These are phyloP conservation scores for Lithospermum erythrorhizon DNA, from an alignment of 257 asterid genomes.

Conservation along the genomic window DNA sequence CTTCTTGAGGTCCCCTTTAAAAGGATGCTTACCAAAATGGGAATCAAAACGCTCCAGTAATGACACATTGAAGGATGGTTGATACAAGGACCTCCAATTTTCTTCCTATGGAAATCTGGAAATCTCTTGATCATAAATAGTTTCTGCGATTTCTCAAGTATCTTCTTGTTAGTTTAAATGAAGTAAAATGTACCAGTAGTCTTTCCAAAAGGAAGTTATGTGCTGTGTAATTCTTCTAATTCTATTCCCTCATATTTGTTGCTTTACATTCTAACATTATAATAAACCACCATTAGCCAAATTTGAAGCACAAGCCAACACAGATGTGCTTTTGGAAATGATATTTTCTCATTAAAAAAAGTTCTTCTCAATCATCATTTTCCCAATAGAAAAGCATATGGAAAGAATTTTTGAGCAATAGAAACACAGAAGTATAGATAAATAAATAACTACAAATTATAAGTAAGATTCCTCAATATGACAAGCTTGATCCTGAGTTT, in stretches of 20 bases:
- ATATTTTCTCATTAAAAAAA: too few relatives aligned
- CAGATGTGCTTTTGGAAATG: too few relatives aligned
- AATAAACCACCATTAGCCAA: neutral
- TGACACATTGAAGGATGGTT: conserved; percentile 47
- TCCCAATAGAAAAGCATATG: too few relatives aligned
- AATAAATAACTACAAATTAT: too few relatives aligned
- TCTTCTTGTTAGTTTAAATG: conserved; percentile 11
- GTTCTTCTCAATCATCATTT: too few relatives aligned
- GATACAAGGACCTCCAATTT: conserved; percentile 3
- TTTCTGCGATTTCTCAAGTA: conserved; percentile 4
- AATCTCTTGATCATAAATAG: neutral
- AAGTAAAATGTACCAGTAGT: conserved; percentile 6
- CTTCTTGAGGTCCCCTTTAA: conserved; percentile 62
- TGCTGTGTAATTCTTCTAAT: conserved; percentile 8
- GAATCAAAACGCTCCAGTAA: conserved; percentile 46
- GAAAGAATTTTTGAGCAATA: too few relatives aligned
- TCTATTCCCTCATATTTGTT: conserved; percentile 6
- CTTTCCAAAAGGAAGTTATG: conserved; percentile 18
- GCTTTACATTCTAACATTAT: neutral
- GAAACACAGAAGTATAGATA: too few relatives aligned
- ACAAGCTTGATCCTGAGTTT: too few relatives aligned
- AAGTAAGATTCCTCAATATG: too few relatives aligned
- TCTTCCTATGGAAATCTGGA: conserved; percentile 2
- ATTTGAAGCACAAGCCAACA: too few relatives aligned
- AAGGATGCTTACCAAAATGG: conserved; percentile 66